Conservation (phyloP, 1,284 basidiomycete species). For the Cryptococcus neoformans region DNA sequence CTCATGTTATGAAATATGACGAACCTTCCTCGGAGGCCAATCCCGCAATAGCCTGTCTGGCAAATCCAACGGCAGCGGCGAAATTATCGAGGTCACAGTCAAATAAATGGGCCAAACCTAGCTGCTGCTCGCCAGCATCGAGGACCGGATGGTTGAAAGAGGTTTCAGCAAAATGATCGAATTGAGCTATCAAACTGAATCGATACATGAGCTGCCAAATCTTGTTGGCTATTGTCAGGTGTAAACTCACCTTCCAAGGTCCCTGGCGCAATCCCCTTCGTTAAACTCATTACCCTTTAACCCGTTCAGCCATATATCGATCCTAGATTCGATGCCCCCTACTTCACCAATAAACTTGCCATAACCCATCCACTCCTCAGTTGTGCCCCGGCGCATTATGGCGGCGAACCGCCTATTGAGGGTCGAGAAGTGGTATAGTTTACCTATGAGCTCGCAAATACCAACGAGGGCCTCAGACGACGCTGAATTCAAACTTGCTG, state of each 20-base stretch:
- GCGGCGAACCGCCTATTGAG: slow-evolving; percentile 84
- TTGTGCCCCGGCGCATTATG: slow-evolving; percentile 70
- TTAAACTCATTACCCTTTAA: slow-evolving; percentile 83
- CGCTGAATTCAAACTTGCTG: slow-evolving; percentile 72
- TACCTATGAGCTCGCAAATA: slow-evolving; percentile 84
- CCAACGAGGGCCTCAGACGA: slow-evolving; percentile 79
- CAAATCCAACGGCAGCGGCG: slow-evolving; percentile 79
- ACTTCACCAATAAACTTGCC: slow-evolving; percentile 83
- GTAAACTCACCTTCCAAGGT: slow-evolving; percentile 70
- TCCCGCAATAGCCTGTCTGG: slow-evolving; percentile 74
- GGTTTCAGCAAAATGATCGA: slow-evolving; percentile 82
- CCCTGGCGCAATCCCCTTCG: slow-evolving; percentile 85
- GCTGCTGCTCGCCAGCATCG: slow-evolving; percentile 81
- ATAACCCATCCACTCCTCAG: slow-evolving; percentile 75
- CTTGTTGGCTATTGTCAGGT: not conserved
- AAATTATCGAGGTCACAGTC: slow-evolving; percentile 91
- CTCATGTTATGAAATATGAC: slow-evolving; percentile 11
- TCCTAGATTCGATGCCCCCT: slow-evolving; percentile 75
- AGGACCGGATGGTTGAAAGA: slow-evolving; percentile 77
- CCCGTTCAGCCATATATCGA: slow-evolving; percentile 86
- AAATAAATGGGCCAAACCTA: slow-evolving; percentile 73
- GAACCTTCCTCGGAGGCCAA: slow-evolving; percentile 72
- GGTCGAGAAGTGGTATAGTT: slow-evolving; percentile 70
- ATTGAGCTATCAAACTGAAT: slow-evolving; percentile 77
- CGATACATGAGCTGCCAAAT: not conserved